A percentile compares a stretch with the other conserved stretches of the same genome.
phyloP scores from a whole-genome alignment of 225 moss, liverwort and hornwort species.

The Pleurozium schreberi region DNA sequence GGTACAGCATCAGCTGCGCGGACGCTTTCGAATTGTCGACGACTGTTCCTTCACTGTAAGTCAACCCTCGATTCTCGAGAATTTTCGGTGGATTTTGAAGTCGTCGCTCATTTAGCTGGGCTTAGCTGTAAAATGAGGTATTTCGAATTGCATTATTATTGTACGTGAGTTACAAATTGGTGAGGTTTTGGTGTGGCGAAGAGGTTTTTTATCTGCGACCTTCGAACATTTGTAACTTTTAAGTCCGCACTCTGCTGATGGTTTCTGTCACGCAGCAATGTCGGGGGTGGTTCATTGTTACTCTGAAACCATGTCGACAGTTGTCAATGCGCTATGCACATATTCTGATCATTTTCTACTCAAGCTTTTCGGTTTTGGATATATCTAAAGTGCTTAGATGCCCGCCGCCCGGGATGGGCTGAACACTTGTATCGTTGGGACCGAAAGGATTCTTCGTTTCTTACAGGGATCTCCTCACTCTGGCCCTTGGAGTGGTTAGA shows the following conservation, averaged over 20 bases:
- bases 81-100: neutral
- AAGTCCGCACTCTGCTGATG: neutral
- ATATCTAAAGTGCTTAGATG: neutral
- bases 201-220: neutral
- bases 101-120: neutral
- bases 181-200: neutral
- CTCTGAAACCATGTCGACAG: neutral
- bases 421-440: neutral
- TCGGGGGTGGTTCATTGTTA: neutral
- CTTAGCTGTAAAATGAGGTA: neutral
- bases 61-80: neutral
- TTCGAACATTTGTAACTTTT: neutral
- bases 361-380: neutral
- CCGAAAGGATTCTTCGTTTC: neutral
- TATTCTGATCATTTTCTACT: neutral
- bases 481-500: neutral
- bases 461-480: neutral
- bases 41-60: constrained; percentile 71
- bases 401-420: neutral
- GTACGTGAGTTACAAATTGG: neutral
- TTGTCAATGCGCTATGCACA: neutral
- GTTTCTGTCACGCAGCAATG: neutral
- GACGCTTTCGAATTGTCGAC: constrained; percentile 56
- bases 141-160: neutral
- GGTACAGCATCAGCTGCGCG: constrained; percentile 99